Evolutionary conservation across 1,284 basidiomycete species (phyloP).

Genomic region (Apiotrichum siamense): DNA sequence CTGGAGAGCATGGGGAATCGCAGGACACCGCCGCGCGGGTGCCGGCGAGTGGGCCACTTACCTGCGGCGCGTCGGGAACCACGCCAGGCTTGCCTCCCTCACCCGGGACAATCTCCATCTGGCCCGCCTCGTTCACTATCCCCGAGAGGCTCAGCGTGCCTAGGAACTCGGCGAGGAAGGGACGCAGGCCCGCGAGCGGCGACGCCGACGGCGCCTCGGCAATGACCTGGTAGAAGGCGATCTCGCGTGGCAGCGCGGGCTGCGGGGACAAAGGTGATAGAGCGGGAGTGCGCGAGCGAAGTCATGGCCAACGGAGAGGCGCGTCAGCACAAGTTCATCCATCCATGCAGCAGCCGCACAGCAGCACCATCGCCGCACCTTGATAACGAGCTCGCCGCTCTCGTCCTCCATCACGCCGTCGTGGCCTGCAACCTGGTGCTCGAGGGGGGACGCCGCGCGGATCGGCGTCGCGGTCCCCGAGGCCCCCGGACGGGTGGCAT

Average conservation of each 20-base stretch:
- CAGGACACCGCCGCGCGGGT: too few relatives aligned
- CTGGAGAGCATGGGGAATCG: neutral
- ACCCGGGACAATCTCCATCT: slow-evolving; percentile 11
- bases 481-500: neutral
- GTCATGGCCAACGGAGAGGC: neutral
- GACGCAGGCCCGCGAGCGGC: slow-evolving; percentile 36
- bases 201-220: slow-evolving; percentile 37
- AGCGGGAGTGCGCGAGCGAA: neutral
- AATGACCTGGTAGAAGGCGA: slow-evolving; percentile 70
- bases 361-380: too few relatives aligned
- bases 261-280: slow-evolving; percentile 4
- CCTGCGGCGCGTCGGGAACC: slow-evolving; percentile 26
- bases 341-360: too few relatives aligned
- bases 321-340: slow-evolving; percentile 17
- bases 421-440: slow-evolving; percentile 82
- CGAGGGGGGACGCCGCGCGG: slow-evolving; percentile 31
- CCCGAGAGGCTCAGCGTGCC: slow-evolving; percentile 70
- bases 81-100: too few relatives aligned
- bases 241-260: slow-evolving; percentile 64
- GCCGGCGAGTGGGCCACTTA: slow-evolving; percentile 6
- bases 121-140: slow-evolving; percentile 46
- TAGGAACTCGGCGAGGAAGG: slow-evolving; percentile 64
- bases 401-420: slow-evolving; percentile 65
- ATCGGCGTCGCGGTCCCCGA: neutral
- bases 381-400: slow-evolving; percentile 75